Evolutionary conservation across 202 grass and related monocot species (phyloP).

Genomic region (Schoenoplectus triqueter): DNA sequence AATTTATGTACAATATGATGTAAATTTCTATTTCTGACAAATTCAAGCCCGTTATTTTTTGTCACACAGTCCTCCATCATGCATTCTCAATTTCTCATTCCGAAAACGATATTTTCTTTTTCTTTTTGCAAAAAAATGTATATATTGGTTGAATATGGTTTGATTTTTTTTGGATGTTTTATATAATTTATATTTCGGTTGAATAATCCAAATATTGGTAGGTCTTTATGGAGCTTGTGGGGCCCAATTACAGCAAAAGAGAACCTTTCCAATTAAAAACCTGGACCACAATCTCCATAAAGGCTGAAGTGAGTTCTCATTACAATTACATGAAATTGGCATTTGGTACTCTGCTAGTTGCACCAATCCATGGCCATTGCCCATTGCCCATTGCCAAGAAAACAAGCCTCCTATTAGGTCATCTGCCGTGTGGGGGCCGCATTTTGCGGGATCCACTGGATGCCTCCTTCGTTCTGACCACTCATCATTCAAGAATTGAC

Average conservation of each 20-base stretch:
- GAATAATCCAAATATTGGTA: slow-evolving; percentile 24
- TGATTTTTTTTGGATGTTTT: not conserved
- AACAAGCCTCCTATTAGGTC: not conserved
- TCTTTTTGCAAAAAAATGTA: no score
- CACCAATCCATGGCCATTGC: not conserved
- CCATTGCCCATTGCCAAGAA: not conserved
- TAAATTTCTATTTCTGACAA: no score
- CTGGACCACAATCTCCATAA: slow-evolving; percentile 13
- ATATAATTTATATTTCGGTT: not conserved
- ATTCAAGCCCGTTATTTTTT: not conserved
- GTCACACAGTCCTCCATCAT: no score
- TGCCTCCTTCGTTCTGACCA: slow-evolving; percentile 14
- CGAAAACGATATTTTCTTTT: no score
- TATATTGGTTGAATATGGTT: not conserved
- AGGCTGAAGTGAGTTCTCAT: not conserved
- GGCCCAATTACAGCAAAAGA: slow-evolving; percentile 2
- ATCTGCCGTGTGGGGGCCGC: not conserved
- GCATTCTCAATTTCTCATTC: no score
- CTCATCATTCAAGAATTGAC: slow-evolving; percentile 37
- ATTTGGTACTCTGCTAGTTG: no score
- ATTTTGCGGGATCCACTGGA: not conserved
- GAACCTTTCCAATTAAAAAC: slow-evolving; percentile 31
- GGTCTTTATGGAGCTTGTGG: not conserved
- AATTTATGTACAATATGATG: no score
- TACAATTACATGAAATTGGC: slow-evolving; percentile 4